Evolutionary conservation across 2,329 filamentous ascomycete genomes (phyloP), one percentile per base, ranked within the genome.

Genomic region (Pseudocercospora pini-densiflorae): DNA sequence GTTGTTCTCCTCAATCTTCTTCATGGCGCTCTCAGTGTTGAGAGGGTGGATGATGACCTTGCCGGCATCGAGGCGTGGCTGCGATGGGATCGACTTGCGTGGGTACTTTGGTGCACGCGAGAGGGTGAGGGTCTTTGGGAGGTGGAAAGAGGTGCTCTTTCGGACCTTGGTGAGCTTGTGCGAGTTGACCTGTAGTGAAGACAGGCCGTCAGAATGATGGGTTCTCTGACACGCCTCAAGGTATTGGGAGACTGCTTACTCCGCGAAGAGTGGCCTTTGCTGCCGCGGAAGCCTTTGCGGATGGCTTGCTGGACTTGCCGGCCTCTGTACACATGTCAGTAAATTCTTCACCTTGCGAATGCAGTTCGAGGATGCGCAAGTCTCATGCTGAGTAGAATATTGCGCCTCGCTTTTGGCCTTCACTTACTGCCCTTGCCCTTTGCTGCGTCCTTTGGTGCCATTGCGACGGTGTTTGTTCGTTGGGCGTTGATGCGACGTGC

Each of bases 1-100:
- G 90, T 99, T 99, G 90, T 99, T 94, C 91, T 99, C 95, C 89
- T 99, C 95, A 78, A 99, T 97, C 92, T 97, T 97, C 93, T 99
- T 99, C 94, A 99, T 98, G 80, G 96, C 95, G 80, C 91, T 95
- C 91, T 99, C 95, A 69, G 95, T 99, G 91, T 99, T 99, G 81
- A 99, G 89, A 75, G 95, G 95, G 90, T 97, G 93, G 81, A 98
- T 87, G 83, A 99, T 91, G 82, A 98, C 88, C 90, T 97, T 97
- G 89, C 94, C 92, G 86, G 94, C 92, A 86, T 99, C 95, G 79
- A 99, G 92, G 78, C 93, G 92, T 77, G 94, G 91, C 81, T 89
- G 88, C 83, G 94, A 91, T 78, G 92, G 90, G 81, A 99, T 89
- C 75, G 93, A 94, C 88, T 95, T 97, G 87, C 94, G 93, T 76